Conservation (phyloP, 2,329 filamentous ascomycete species). For the Ampelomyces quisqualis region DNA sequence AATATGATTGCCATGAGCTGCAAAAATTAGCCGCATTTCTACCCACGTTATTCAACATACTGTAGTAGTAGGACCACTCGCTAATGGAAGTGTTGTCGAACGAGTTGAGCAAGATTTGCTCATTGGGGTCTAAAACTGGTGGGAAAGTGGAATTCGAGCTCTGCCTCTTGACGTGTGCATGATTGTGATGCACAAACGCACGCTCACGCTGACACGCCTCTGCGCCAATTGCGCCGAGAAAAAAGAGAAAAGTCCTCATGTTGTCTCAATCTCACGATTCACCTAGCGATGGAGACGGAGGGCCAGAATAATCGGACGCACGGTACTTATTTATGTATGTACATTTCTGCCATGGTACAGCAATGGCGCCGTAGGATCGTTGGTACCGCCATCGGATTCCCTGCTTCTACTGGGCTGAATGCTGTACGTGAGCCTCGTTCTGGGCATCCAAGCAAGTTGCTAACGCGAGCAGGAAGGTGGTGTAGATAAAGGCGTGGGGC, state of each 20-base stretch:
- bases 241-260: conserved; percentile 31
- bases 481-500: conserved; percentile 18
- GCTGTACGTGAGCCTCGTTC: conserved; percentile 5
- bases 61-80: conserved; percentile 44
- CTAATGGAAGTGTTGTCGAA: conserved; percentile 46
- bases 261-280: conserved; percentile 7
- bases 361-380: neutral
- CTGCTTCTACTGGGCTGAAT: conserved; percentile 5
- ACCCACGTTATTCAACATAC: conserved; percentile 11
- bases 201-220: conserved; percentile 40
- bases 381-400: conserved; percentile 3
- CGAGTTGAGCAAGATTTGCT: conserved; percentile 44
- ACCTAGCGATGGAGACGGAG: conserved; percentile 5
- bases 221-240: conserved; percentile 34
- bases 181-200: conserved; percentile 22
- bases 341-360: conserved; percentile 6
- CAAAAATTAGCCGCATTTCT: conserved; percentile 9
- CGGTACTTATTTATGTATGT: conserved; percentile 21
- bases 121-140: conserved; percentile 38
- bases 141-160: conserved; percentile 30
- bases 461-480: conserved; percentile 37
- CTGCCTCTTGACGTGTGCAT: conserved; percentile 32
- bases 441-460: conserved; percentile 22
- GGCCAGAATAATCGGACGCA: conserved; percentile 1
- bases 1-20: conserved; percentile 38